phyloP scores from a whole-genome alignment of 2,329 filamentous ascomycete genomes.

The Neurospora sp. region DNA sequence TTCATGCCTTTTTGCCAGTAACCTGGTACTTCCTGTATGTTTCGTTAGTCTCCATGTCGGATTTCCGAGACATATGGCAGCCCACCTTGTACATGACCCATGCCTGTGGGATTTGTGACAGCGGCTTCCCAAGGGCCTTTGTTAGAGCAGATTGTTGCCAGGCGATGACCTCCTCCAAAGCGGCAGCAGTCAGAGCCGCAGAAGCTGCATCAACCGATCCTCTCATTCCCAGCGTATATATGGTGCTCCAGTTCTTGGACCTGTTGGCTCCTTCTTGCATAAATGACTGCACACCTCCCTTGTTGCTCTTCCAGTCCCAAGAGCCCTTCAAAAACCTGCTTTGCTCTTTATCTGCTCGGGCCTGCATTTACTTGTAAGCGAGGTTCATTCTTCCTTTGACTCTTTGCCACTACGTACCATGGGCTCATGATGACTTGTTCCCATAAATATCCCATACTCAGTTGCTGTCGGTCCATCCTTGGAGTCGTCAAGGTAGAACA shows the following conservation, averaged over 20 bases:
- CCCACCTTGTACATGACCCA: constrained; percentile 47
- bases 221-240: constrained; percentile 44
- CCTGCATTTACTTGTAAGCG: constrained; percentile 8
- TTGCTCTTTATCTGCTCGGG: constrained; percentile 35
- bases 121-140: constrained; percentile 10
- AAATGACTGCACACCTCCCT: constrained; percentile 40
- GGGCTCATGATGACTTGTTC: constrained; percentile 48
- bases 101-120: constrained; percentile 38
- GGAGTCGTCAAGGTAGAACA: constrained; percentile 47
- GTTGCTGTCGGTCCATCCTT: constrained; percentile 42
- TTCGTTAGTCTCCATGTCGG: not conserved
- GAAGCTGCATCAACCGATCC: constrained; percentile 44
- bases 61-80: not conserved
- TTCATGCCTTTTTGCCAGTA: constrained; percentile 49
- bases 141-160: constrained; percentile 19
- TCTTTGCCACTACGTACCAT: constrained; percentile 24
- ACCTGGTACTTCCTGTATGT: constrained; percentile 33
- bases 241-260: constrained; percentile 41
- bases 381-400: not conserved
- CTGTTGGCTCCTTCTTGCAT: constrained; percentile 41
- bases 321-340: constrained; percentile 27
- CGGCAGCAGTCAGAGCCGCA: constrained; percentile 24
- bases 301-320: constrained; percentile 47
- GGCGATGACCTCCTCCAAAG: constrained; percentile 37
- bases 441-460: constrained; percentile 48